These are phyloP conservation scores for Boletales sp. DNA, from an alignment of 768 basidiomycete genomes.

Conservation along the genomic window DNA sequence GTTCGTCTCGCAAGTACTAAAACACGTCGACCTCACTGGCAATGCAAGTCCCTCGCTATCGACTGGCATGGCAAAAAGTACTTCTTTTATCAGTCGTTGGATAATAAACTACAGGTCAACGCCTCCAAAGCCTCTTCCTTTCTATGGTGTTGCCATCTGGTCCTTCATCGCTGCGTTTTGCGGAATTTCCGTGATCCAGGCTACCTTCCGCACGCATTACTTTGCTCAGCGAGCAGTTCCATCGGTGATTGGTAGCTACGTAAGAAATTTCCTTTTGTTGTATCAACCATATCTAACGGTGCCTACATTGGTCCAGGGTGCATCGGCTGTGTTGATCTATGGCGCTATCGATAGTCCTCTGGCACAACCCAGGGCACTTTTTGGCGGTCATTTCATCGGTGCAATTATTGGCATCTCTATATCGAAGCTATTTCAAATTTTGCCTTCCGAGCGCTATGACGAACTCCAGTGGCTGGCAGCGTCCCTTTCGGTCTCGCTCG, in stretches of 20 bases:
- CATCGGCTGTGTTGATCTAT: slow-evolving; percentile 53
- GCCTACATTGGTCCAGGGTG: slow-evolving; percentile 36
- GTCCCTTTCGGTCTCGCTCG: slow-evolving; percentile 37
- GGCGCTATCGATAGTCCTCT: slow-evolving; percentile 51
- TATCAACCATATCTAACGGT: too few species aligned
- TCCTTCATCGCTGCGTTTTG: slow-evolving; percentile 52
- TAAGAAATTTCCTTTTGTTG: slow-evolving; percentile 6
- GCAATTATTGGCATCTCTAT: slow-evolving; percentile 47
- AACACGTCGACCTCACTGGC: too few species aligned
- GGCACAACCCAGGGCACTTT: slow-evolving; percentile 48
- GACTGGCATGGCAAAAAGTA: background rate
- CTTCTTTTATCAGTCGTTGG: slow-evolving; percentile 8
- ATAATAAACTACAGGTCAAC: slow-evolving; percentile 12
- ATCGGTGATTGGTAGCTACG: slow-evolving; percentile 19
- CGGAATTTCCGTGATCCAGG: slow-evolving; percentile 48
- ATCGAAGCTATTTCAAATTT: slow-evolving; percentile 47
- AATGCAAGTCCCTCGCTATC: slow-evolving; percentile 1
- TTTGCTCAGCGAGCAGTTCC: slow-evolving; percentile 44
- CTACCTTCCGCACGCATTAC: slow-evolving; percentile 46
- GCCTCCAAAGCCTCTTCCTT: slow-evolving; percentile 4
- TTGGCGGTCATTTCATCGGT: slow-evolving; percentile 41
- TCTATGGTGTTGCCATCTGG: slow-evolving; percentile 30
- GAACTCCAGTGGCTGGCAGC: slow-evolving; percentile 42
- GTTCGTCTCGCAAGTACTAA: too few species aligned
- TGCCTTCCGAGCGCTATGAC: slow-evolving; percentile 42